These are phyloP conservation scores for Solanum acaule DNA, from an alignment of 257 asterid genomes.

Conservation along the genomic window DNA sequence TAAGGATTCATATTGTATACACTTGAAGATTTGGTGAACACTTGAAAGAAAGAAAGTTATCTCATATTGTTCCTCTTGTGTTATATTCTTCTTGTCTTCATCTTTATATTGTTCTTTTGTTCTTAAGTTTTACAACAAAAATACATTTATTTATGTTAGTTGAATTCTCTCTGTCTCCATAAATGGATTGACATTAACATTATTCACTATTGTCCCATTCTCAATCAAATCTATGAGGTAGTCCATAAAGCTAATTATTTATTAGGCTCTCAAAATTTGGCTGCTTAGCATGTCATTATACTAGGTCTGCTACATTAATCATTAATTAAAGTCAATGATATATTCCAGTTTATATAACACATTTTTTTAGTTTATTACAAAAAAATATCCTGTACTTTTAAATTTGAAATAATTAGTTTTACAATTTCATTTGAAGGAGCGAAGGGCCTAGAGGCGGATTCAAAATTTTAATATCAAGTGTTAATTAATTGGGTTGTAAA, in stretches of 20 bases:
- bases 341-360: not conserved
- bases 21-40: too few relatives aligned
- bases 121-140: not conserved
- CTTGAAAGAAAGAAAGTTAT: too few relatives aligned
- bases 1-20: too few relatives aligned
- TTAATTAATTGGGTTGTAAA: too few relatives aligned
- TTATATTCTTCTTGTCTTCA: too few relatives aligned
- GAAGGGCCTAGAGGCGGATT: too few relatives aligned
- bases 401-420: not conserved
- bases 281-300: too few relatives aligned
- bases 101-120: too few relatives aligned
- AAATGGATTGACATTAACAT: not conserved
- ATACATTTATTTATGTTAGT: not conserved
- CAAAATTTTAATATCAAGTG: too few relatives aligned
- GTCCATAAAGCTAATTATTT: not conserved
- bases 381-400: not conserved
- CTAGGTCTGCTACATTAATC: not conserved
- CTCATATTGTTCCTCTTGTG: too few relatives aligned
- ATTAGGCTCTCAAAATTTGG: not conserved
- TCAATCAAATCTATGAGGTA: not conserved
- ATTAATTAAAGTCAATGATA: not conserved
- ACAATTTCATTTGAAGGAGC: too few relatives aligned
- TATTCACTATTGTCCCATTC: not conserved
- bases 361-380: not conserved
- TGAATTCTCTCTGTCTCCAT: not conserved